phyloP scores from a whole-genome alignment of 352 stramenopile species.

The Globisporangium spiculum region DNA sequence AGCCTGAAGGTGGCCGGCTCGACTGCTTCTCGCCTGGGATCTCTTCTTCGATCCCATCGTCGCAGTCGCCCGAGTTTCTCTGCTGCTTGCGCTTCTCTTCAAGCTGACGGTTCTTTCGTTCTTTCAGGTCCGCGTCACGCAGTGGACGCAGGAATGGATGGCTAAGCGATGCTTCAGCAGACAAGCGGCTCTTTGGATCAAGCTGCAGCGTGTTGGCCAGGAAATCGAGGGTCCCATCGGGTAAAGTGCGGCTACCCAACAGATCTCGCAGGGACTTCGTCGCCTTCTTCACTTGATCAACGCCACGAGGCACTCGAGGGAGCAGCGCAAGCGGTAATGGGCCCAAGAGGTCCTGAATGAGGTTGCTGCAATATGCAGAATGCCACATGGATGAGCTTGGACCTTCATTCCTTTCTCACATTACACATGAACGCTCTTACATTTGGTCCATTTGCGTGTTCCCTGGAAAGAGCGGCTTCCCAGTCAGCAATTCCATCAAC shows the following conservation, averaged over 20 bases:
- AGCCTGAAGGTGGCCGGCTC: constrained; percentile 1
- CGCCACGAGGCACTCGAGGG: constrained; percentile 52
- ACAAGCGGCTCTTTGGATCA: constrained; percentile 54
- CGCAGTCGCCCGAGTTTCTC: constrained; percentile 18
- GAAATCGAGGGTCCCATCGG: constrained; percentile 69
- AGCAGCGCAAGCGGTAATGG: constrained; percentile 43
- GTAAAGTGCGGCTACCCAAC: constrained; percentile 38
- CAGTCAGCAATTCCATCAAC: constrained; percentile 70
- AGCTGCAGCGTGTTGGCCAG: constrained; percentile 55
- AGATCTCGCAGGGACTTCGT: constrained; percentile 48
- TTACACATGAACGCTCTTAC: constrained; percentile 23
- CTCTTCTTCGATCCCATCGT: constrained; percentile 81
- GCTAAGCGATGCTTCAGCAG: constrained; percentile 42
- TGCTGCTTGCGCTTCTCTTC: constrained; percentile 36
- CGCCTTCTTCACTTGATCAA: constrained; percentile 29
- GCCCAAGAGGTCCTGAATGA: constrained; percentile 70
- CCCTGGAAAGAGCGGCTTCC: constrained; percentile 70
- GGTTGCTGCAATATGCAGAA: constrained; percentile 36
- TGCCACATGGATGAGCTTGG: not conserved
- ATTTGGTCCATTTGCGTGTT: constrained; percentile 81
- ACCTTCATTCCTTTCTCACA: not conserved
- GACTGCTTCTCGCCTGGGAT: constrained; percentile 43
- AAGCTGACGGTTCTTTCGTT: constrained; percentile 31
- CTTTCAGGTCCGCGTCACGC: constrained; percentile 46
- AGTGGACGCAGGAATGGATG: constrained; percentile 60